Base-by-base conservation (phyloP, 176 grass and related monocot species). In the Typha latifolia region DNA sequence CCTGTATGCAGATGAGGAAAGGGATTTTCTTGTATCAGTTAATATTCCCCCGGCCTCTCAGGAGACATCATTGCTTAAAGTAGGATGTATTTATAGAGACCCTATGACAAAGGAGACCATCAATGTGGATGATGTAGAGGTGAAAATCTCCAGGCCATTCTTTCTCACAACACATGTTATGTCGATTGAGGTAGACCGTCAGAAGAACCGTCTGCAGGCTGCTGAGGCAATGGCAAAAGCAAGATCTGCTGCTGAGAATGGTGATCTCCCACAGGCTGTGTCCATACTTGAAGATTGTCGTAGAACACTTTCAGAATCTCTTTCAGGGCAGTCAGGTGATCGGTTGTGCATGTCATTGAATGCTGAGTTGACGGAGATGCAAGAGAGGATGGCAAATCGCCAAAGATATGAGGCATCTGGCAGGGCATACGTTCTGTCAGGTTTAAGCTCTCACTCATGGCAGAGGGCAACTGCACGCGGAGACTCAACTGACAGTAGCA, bases 371-470 rank as follows among this genome's bases (percentile, higher is more conserved):
- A 69, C 14, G 69, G 74, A 84, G 81, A 81, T 88, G 77, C 69
- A 84, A 61, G 70, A 78, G 63, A 80, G 85, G 48, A 47, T 67
- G 77, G 62, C 59, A n/a, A 71, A 29, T 49, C 20, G 37, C 31
- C 62, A 57, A 66, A 21, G 74, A 29, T 88, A 88, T 59, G 50
- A 84, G 47, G 61, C 37, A 14, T 81, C 70, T 1, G 81, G 85
- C 14, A 73, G 85, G 31, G 74, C 81, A 9, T 88, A 88, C 59
- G 55, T 88, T 48, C 77, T 88, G 2, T 68, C 74, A 14, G 77
- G 77, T 3, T 53, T 88, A 27, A 88, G 77, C 66, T 84, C 81
- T 12, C 85, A 88, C 66, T 78, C 85, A 22, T 78, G 51, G 73
- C 85, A 74, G 69, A 78, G 85, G 12, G 70, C 81, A 21, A 88